These are phyloP conservation scores for Platanthera zijinensis DNA, from an alignment of 106 monocot genomes.

Conservation along the genomic window DNA sequence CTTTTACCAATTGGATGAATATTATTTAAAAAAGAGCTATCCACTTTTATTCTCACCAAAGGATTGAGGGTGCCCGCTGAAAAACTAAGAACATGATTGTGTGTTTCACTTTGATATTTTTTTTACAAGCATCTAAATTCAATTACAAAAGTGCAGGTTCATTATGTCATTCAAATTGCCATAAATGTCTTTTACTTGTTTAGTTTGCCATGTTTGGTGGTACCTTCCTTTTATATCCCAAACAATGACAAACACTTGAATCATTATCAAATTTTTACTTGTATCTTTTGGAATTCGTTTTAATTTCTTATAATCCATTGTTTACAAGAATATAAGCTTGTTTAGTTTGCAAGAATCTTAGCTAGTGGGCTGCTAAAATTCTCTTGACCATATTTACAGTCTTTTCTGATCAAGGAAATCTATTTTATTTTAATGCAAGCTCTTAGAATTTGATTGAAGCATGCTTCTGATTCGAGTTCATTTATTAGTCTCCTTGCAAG, in stretches of 20 bases:
- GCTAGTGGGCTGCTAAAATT: no score
- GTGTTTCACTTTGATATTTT: no score
- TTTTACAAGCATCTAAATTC: no score
- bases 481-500: background rate
- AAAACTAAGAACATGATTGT: no score
- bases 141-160: no score
- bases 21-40: no score
- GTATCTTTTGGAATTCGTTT: background rate
- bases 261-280: background rate
- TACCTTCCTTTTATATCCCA: background rate
- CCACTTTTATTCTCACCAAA: no score
- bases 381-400: background rate
- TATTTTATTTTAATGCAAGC: background rate
- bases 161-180: no score
- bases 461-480: constrained; percentile 1
- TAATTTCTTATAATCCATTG: background rate
- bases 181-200: no score
- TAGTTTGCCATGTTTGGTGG: background rate
- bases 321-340: background rate
- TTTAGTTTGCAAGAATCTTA: no score
- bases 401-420: background rate
- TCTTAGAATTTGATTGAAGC: background rate
- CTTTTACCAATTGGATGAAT: no score
- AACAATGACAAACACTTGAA: background rate
- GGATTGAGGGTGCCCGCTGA: no score